Evolutionary conservation across 345 rosid species (phyloP).

Genomic region (Boechera stricta): DNA sequence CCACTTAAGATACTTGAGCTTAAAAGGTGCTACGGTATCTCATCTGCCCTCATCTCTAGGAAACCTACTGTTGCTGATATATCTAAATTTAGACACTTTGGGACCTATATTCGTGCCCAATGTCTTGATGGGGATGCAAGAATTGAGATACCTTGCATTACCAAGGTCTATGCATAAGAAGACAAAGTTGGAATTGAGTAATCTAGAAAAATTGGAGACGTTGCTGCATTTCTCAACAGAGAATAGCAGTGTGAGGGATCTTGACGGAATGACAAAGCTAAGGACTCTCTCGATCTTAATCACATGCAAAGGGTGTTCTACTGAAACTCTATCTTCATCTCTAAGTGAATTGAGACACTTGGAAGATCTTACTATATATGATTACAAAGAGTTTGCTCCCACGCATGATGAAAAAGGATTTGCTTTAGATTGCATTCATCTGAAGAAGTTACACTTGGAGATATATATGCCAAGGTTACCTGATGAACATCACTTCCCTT

Average conservation of each 20-base stretch:
- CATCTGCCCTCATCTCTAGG: conserved; percentile 35
- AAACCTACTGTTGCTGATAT: conserved; percentile 14
- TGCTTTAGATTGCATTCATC: too few species aligned
- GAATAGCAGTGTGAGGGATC: not conserved
- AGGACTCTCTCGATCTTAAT: too few species aligned
- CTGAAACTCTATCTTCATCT: too few species aligned
- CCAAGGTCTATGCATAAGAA: accelerated
- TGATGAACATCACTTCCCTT: too few species aligned
- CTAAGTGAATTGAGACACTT: too few species aligned
- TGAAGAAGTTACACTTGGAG: too few species aligned
- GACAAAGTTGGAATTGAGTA: conserved; percentile 1
- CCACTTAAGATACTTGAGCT: conserved; percentile 36
- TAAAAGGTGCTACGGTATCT: not conserved
- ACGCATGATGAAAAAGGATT: too few species aligned
- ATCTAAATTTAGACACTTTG: not conserved
- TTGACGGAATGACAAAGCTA: too few species aligned
- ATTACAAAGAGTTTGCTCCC: too few species aligned
- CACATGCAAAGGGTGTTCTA: too few species aligned
- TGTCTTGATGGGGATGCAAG: conserved; percentile 10
- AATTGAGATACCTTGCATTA: not conserved
- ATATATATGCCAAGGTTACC: too few species aligned
- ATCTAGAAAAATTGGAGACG: not conserved
- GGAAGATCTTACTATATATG: too few species aligned
- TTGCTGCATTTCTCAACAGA: not conserved
- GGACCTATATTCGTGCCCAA: not conserved